phyloP scores from a whole-genome alignment of 2,329 filamentous ascomycete genomes.

The Penicillium sp. region DNA sequence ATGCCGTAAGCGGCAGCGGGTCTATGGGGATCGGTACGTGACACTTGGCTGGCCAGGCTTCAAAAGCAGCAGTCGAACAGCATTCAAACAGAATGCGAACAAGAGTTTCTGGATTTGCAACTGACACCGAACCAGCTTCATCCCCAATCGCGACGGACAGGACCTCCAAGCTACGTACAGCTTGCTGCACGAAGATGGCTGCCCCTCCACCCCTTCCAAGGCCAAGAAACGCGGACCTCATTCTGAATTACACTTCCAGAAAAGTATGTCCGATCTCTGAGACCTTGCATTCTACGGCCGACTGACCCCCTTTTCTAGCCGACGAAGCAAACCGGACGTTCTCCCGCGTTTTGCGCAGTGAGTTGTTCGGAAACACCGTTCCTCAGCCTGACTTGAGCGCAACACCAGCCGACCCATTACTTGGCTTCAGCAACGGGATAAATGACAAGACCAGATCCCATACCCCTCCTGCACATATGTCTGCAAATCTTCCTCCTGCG shows the following conservation, averaged over 20 bases:
- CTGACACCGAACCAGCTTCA: constrained; percentile 66
- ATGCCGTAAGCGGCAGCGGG: constrained; percentile 67
- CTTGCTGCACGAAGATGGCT: constrained; percentile 87
- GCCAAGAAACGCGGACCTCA: constrained; percentile 82
- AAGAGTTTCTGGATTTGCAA: neutral
- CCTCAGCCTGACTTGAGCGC: constrained; percentile 73
- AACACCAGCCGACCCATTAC: constrained; percentile 59
- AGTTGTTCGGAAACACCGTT: constrained; percentile 88
- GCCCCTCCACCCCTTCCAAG: constrained; percentile 85
- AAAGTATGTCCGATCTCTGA: constrained; percentile 60
- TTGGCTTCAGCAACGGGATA: constrained; percentile 49
- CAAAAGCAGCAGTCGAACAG: neutral
- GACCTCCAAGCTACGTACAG: constrained; percentile 93
- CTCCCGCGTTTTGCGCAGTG: constrained; percentile 80
- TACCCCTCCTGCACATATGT: constrained; percentile 74
- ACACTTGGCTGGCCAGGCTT: neutral
- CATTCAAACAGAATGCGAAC: neutral
- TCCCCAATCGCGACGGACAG: constrained; percentile 89
- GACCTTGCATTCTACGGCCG: neutral
- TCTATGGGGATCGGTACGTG: constrained; percentile 65
- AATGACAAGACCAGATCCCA: constrained; percentile 72
- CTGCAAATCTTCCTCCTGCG: constrained; percentile 67
- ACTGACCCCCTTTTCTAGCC: constrained; percentile 51
- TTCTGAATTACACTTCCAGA: constrained; percentile 91
- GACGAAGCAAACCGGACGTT: constrained; percentile 96